Percentiles rank a stretch among this genome's conserved stretches.
phyloP scores from a whole-genome alignment of 1,284 basidiomycete genomes.

The Trichosporon coremiiforme region DNA sequence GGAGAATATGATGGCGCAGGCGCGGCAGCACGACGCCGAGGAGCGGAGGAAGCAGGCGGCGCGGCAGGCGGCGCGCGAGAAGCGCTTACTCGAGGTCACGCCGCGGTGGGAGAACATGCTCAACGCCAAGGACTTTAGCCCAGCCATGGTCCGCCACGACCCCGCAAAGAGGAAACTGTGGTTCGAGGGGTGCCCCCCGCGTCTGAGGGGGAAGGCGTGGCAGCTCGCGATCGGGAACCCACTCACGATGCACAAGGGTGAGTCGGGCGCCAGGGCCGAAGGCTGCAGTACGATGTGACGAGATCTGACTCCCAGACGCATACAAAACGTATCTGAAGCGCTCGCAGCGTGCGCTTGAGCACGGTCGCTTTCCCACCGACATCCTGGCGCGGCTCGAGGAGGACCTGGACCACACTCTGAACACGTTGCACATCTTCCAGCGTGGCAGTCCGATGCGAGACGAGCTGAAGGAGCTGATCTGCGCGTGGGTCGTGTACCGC shows the following conservation, averaged over 20 bases:
- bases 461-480: slow-evolving; percentile 82
- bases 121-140: slow-evolving; percentile 42
- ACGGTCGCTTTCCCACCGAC: slow-evolving; percentile 71
- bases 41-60: slow-evolving; percentile 36
- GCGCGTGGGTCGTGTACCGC: slow-evolving; percentile 87
- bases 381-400: slow-evolving; percentile 73
- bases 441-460: slow-evolving; percentile 77
- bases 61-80: slow-evolving; percentile 43
- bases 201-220: slow-evolving; percentile 84
- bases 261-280: slow-evolving; percentile 34
- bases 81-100: slow-evolving; percentile 39
- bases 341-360: slow-evolving; percentile 70
- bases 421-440: slow-evolving; percentile 83
- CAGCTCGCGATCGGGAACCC: slow-evolving; percentile 83
- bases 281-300: too few species aligned
- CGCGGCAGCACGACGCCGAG: slow-evolving; percentile 45
- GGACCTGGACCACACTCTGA: slow-evolving; percentile 80
- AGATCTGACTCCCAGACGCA: slow-evolving; percentile 63
- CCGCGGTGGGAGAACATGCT: slow-evolving; percentile 52
- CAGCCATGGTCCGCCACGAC: slow-evolving; percentile 30
- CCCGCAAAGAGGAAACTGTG: slow-evolving; percentile 71
- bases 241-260: slow-evolving; percentile 82
- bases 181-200: slow-evolving; percentile 89
- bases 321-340: slow-evolving; percentile 72
- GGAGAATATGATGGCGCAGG: slow-evolving; percentile 79